phyloP scores from a whole-genome alignment of 306 rosid genomes.

The Cucumis hystrix region DNA sequence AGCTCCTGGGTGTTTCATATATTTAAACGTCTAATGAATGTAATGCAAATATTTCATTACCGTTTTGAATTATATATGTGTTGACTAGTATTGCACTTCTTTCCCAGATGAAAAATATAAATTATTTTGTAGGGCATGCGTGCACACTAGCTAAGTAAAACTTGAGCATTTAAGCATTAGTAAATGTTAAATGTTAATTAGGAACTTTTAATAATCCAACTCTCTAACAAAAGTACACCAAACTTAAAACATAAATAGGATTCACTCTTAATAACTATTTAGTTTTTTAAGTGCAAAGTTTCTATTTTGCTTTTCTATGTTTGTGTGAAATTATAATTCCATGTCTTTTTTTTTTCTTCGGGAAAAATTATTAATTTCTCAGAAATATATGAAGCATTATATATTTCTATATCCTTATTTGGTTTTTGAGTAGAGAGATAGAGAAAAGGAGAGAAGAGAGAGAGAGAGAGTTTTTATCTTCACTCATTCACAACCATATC shows the following conservation, averaged over 20 bases:
- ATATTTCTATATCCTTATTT: neutral
- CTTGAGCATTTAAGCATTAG: neutral
- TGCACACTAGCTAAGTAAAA: neutral
- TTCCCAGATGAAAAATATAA: neutral
- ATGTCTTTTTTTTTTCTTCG: neutral
- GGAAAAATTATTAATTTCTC: neutral
- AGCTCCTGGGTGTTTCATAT: too few species aligned
- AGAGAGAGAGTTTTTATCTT: conserved; percentile 10
- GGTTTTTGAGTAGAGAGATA: neutral
- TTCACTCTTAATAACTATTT: neutral
- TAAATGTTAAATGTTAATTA: neutral
- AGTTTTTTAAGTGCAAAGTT: neutral
- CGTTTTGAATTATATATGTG: too few species aligned
- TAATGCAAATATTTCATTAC: too few species aligned
- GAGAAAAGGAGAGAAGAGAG: neutral
- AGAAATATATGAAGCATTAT: neutral
- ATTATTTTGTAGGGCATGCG: neutral
- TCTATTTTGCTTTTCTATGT: neutral
- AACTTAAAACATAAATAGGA: too few species aligned
- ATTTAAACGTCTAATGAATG: too few species aligned
- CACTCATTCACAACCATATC: conserved; percentile 34
- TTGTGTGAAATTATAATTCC: neutral
- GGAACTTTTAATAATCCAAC: too few species aligned
- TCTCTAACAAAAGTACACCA: too few species aligned
- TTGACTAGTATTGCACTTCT: neutral